Evolutionary conservation across 148 eudicot species (phyloP).

Genomic region (Hydrangea macrophylla): DNA sequence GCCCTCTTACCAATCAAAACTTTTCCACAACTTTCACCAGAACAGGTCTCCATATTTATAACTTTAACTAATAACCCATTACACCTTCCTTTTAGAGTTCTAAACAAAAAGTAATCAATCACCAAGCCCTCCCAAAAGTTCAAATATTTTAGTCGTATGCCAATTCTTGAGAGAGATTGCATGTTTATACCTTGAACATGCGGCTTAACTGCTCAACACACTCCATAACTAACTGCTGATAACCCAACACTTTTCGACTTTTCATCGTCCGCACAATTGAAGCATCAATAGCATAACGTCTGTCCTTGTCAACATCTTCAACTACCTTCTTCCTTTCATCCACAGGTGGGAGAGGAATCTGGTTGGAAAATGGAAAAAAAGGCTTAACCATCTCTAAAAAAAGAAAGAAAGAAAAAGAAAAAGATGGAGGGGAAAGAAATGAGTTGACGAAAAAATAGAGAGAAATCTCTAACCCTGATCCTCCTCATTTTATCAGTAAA

Average conservation of each 20-base stretch:
- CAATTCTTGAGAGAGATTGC: background rate
- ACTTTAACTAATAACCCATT: background rate
- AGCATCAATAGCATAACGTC: slow-evolving; percentile 49
- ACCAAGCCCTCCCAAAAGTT: background rate
- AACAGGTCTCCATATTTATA: background rate
- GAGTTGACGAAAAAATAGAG: background rate
- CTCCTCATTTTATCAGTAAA: slow-evolving; percentile 43
- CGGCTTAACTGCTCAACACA: slow-evolving; percentile 42
- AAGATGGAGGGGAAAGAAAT: background rate
- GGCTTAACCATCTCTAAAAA: background rate
- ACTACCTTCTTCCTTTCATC: slow-evolving; percentile 44
- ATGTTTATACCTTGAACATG: slow-evolving; percentile 38
- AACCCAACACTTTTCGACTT: slow-evolving; percentile 34
- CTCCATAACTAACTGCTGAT: slow-evolving; percentile 42
- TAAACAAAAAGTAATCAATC: no score
- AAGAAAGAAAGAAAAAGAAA: background rate
- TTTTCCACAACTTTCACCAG: no score
- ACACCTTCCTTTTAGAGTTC: no score
- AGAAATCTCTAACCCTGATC: slow-evolving; percentile 30
- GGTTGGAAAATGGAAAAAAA: background rate
- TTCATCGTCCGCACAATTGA: slow-evolving; percentile 49
- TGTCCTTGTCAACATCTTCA: slow-evolving; percentile 52
- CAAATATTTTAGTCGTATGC: background rate
- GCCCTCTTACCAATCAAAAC: background rate
- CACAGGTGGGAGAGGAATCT: slow-evolving; percentile 46